Conservation (phyloP, 495 filamentous ascomycete species). For the Monascus purpureus region DNA sequence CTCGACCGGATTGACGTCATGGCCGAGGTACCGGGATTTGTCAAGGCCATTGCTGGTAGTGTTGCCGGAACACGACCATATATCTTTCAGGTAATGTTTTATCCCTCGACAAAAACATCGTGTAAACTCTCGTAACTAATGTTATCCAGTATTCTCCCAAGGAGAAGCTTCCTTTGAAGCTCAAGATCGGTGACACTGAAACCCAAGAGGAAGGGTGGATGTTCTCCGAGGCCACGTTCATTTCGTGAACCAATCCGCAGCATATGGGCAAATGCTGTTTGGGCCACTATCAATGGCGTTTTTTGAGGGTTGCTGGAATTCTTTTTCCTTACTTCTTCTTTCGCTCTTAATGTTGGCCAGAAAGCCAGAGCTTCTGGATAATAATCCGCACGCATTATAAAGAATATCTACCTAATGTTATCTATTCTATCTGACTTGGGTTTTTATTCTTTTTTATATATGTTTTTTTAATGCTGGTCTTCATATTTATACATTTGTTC, state of each 20-base stretch:
- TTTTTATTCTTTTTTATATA: too few relatives aligned
- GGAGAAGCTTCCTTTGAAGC: conserved; percentile 52
- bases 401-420: too few relatives aligned
- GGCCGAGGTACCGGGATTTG: conserved; percentile 87
- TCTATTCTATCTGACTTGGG: not conserved
- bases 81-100: conserved; percentile 69
- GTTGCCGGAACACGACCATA: conserved; percentile 89
- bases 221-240: conserved; percentile 86
- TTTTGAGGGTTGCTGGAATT: not conserved
- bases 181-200: conserved; percentile 71
- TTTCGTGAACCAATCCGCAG: conserved; percentile 40
- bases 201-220: conserved; percentile 59
- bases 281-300: not conserved
- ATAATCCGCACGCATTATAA: too few relatives aligned
- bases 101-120: not conserved
- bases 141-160: conserved; percentile 48
- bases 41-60: conserved; percentile 79
- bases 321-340: too few relatives aligned
- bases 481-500: too few relatives aligned
- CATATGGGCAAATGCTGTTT: not conserved
- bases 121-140: not conserved
- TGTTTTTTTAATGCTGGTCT: too few relatives aligned
- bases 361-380: too few relatives aligned
- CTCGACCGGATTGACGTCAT: conserved; percentile 88
- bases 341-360: too few relatives aligned